Base-by-base conservation (phyloP, 768 basidiomycete species). In the Paxillus rubicundulus region DNA sequence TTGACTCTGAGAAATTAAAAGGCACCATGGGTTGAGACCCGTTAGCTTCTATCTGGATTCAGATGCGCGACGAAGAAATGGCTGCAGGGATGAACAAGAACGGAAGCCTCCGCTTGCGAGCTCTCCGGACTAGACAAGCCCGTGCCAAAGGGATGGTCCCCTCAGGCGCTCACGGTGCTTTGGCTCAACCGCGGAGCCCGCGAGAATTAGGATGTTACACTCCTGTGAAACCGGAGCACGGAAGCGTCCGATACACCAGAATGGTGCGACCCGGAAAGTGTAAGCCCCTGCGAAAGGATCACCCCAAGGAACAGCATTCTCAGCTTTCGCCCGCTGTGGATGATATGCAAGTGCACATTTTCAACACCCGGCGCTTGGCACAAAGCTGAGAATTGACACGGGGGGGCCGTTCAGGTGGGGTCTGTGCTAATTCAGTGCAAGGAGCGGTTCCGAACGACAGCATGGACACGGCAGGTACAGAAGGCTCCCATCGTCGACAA, bases 1-100 rank as follows among this genome's bases (percentile, higher is more conserved):
- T 82, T 82, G 49, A 89, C 87, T 56, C 91, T 92, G 69, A 37
- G 61, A 65, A 57, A 61, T 58, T 50, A 62, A 56, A 62, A 62
- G 56, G 43, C 57, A 50, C 50, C 34, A 49, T 43, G 30, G 28
- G 24, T 20, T 28, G 36, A 2, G 10, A 28, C 14, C 12, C 13
- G 52, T 71, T 48, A 69, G 63, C 55, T 45, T 61, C 50, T 47
- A 52, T 57, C 53, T 46, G 39, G 17, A 34, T 33, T 45, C 17
- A 50, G 39, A 53, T 40, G 41, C 9, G 34, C 17, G 28, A 38
- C n/a, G 12, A 36, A 47, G 10, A 41, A 21, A 49, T 38, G 52
- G 47, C 32, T 44, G 50, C 28, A 55, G 36, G 34, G 54, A 47
- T 41, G 30, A 30, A 30, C 9, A 10, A 45, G 36, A 30, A 47